Evolutionary conservation across 106 monocot genomes (phyloP), one percentile per base, ranked within the genome.

Genomic region (Phalaenopsis equestris): DNA sequence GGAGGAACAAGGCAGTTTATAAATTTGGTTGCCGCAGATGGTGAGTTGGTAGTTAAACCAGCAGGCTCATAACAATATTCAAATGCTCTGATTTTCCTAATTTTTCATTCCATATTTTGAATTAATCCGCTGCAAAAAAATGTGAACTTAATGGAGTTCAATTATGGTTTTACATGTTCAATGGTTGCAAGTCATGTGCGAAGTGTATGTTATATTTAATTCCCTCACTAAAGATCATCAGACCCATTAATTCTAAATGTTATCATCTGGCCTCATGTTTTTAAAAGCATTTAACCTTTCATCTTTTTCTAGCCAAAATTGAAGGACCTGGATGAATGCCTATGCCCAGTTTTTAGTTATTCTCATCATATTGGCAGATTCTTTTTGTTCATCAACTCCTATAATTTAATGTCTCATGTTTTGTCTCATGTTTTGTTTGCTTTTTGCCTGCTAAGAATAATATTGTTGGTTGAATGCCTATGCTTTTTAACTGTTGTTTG

Each of bases 1-100:
- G 98, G 98, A 68, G 98, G 98, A 38, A 98, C 98, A 7, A 87
- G 94, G 64, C 98, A 98, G n/a, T 94, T 98, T 81, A 24, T 89
- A 36, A 86, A 84, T 70, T 75, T 93, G 75, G 83, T 94, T 72
- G 75, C 88, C 81, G 88, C 89, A 87, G 94, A 98, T 89, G 96
- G 96, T 96, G 56, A 90, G 88, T 80, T 67, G 2, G n/a, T 56
- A 45, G 10, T 64, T 55, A 38, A 58, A 1, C 65, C 15, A 49
- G 18, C 41, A 41, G 30, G 21, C 36, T 61, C 21, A 48, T 76
- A 18, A 70, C 42, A 74, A 42, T 74, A 70, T 3, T 37, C 8
- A 39, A 70, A 12, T 70, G 2, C 39, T 15, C 4, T 10, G 3
- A 70, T 38, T 70, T 70, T 70, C 30, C 30, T 4, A 70, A 9